Conservation (phyloP, 1,139 yeast genomes). For the Pichia sp. region DNA sequence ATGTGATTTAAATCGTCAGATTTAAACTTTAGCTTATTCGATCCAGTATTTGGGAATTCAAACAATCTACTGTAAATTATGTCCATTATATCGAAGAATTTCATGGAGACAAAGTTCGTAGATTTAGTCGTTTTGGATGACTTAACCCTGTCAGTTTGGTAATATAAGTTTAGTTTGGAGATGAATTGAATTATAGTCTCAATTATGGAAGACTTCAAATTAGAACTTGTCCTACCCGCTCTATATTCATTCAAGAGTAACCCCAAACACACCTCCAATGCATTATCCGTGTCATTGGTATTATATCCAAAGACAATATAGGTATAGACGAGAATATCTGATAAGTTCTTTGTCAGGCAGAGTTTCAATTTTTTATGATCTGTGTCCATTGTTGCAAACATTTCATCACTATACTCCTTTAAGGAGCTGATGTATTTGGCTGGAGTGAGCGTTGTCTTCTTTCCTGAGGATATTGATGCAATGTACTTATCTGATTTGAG, state of each 20-base stretch:
- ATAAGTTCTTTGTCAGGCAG: conserved; percentile 23
- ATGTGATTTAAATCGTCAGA: conserved; percentile 10
- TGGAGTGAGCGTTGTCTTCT: conserved; percentile 13
- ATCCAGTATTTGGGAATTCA: conserved; percentile 11
- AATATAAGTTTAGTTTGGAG: conserved; percentile 24
- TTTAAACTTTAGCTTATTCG: conserved; percentile 10
- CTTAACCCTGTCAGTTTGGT: conserved; percentile 22
- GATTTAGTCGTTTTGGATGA: conserved; percentile 15
- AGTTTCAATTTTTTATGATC: conserved; percentile 24
- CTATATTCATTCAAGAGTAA: conserved; percentile 20
- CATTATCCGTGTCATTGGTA: conserved; percentile 17
- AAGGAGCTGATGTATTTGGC: conserved; percentile 19
- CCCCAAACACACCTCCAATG: conserved; percentile 20
- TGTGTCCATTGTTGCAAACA: conserved; percentile 22
- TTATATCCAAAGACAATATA: conserved; percentile 24
- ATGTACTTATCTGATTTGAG: conserved; percentile 26
- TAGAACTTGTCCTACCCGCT: conserved; percentile 10
- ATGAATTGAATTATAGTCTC: conserved; percentile 25
- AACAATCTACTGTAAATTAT: conserved; percentile 20
- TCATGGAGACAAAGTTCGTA: conserved; percentile 24
- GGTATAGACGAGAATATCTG: conserved; percentile 26
- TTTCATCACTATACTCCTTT: conserved; percentile 12
- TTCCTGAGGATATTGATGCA: conserved; percentile 18
- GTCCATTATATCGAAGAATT: conserved; percentile 23
- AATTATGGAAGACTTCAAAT: conserved; percentile 21